These are phyloP conservation scores for Exidia glandulosa DNA, from an alignment of 768 basidiomycete species.

Conservation along the genomic window DNA sequence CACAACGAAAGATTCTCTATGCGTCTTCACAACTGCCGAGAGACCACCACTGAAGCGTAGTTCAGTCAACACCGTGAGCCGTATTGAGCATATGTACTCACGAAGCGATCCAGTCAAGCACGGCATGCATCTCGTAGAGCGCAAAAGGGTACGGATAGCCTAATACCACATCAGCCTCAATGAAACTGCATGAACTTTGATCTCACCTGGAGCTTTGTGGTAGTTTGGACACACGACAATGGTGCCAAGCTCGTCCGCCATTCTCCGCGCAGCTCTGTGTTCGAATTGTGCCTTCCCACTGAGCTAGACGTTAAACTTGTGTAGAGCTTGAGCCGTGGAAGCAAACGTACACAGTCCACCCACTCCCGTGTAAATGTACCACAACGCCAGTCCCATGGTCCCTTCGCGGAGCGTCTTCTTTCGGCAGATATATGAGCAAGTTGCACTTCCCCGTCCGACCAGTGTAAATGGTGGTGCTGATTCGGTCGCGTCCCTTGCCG, in stretches of 20 bases:
- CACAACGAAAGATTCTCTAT: neutral
- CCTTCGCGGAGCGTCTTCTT: neutral
- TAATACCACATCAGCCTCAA: neutral
- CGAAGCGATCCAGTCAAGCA: conserved; percentile 7
- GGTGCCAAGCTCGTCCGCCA: conserved; percentile 6
- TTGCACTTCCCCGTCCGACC: neutral
- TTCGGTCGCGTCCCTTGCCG: neutral
- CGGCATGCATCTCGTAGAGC: conserved; percentile 2
- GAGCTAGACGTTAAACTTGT: neutral
- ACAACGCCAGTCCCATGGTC: conserved; percentile 1
- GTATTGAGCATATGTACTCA: neutral
- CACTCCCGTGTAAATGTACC: conserved; percentile 8
- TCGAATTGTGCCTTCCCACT: conserved; percentile 9
- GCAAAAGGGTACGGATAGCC: conserved; percentile 8
- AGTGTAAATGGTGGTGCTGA: neutral
- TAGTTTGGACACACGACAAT: conserved; percentile 11
- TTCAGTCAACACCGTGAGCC: neutral
- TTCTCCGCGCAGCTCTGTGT: conserved; percentile 4
- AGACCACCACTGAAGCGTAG: conserved; percentile 7
- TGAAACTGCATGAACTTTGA: neutral
- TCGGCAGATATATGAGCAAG: neutral
- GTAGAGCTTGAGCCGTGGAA: neutral
- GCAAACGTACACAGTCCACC: conserved; percentile 10
- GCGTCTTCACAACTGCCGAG: neutral
- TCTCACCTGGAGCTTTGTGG: conserved; percentile 7